phyloP scores from a whole-genome alignment of 495 filamentous ascomycete genomes.

The Glutinoglossum americanum region DNA sequence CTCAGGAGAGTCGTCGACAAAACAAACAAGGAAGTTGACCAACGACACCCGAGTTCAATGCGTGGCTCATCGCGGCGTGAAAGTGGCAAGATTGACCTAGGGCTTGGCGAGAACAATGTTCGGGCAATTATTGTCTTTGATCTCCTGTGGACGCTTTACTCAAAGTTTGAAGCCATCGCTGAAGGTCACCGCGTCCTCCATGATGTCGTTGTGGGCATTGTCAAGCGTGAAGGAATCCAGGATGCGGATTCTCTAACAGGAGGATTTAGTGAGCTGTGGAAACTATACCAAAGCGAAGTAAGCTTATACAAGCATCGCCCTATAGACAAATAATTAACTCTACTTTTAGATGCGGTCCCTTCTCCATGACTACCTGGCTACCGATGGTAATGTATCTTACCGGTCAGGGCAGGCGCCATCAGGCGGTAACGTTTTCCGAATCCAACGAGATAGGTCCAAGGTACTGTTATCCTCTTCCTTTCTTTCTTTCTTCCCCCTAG shows the following conservation, averaged over 20 bases:
- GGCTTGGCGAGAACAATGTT: slow-evolving; percentile 43
- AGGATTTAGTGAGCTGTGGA: slow-evolving; percentile 87
- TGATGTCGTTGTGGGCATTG: slow-evolving; percentile 65
- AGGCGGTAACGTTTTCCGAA: slow-evolving; percentile 33
- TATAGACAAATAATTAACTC: slow-evolving; percentile 12
- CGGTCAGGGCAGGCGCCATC: slow-evolving; percentile 24
- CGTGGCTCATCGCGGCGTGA: slow-evolving; percentile 28
- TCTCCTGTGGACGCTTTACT: slow-evolving; percentile 76
- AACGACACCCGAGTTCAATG: slow-evolving; percentile 59
- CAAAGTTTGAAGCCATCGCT: slow-evolving; percentile 89
- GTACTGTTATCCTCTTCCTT: slow-evolving; percentile 11
- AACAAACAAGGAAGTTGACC: slow-evolving; percentile 80
- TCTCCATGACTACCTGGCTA: slow-evolving; percentile 89
- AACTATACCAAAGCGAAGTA: slow-evolving; percentile 62
- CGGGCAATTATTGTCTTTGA: slow-evolving; percentile 70
- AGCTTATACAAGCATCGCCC: slow-evolving; percentile 4
- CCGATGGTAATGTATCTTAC: slow-evolving; percentile 50
- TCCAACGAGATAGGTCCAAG: slow-evolving; percentile 46
- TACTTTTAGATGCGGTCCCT: slow-evolving; percentile 61
- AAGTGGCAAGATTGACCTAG: slow-evolving; percentile 41
- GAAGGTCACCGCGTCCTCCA: slow-evolving; percentile 89
- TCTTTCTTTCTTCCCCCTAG: neutral
- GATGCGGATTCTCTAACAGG: slow-evolving; percentile 37
- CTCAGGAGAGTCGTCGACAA: slow-evolving; percentile 86
- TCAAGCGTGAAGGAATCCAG: slow-evolving; percentile 45